Percentiles rank a stretch among this genome's conserved stretches.
phyloP scores from a whole-genome alignment of 2,329 filamentous ascomycete species.

The Phialophora verrucosa region DNA sequence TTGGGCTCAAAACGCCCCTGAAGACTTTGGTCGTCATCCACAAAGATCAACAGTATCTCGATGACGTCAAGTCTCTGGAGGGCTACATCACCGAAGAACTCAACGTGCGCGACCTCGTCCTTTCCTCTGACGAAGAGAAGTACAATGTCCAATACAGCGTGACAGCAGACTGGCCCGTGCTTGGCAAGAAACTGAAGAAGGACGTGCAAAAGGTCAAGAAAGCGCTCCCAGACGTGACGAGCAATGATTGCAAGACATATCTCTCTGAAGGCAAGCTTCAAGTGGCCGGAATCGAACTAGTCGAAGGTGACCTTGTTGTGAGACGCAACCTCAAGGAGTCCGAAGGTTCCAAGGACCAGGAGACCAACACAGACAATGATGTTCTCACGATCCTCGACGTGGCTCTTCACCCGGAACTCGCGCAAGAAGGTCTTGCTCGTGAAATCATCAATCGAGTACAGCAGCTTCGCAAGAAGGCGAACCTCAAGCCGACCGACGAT shows the following conservation, averaged over 20 bases:
- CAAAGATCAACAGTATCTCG: constrained; percentile 78
- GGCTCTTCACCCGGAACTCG: constrained; percentile 80
- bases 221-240: constrained; percentile 77
- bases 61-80: constrained; percentile 83
- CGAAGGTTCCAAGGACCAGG: constrained; percentile 72
- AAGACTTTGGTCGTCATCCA: constrained; percentile 91
- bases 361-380: constrained; percentile 87
- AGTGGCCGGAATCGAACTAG: constrained; percentile 84
- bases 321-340: constrained; percentile 78
- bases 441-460: constrained; percentile 95
- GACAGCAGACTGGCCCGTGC: constrained; percentile 86
- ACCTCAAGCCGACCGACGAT: constrained; percentile 88
- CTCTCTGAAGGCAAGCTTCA: constrained; percentile 73
- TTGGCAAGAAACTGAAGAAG: constrained; percentile 98
- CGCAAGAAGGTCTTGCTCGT: constrained; percentile 84
- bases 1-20: constrained; percentile 88
- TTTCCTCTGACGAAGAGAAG: constrained; percentile 84
- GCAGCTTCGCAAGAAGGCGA: constrained; percentile 89
- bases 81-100: constrained; percentile 91
- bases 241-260: constrained; percentile 80
- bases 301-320: constrained; percentile 81
- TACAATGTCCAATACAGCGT: constrained; percentile 94
- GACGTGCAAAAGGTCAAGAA: constrained; percentile 91
- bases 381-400: constrained; percentile 90
- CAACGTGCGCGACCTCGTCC: constrained; percentile 82